Evolutionary conservation across 129 eudicot genomes (phyloP).

Genomic region (Ambrosia trifida): DNA sequence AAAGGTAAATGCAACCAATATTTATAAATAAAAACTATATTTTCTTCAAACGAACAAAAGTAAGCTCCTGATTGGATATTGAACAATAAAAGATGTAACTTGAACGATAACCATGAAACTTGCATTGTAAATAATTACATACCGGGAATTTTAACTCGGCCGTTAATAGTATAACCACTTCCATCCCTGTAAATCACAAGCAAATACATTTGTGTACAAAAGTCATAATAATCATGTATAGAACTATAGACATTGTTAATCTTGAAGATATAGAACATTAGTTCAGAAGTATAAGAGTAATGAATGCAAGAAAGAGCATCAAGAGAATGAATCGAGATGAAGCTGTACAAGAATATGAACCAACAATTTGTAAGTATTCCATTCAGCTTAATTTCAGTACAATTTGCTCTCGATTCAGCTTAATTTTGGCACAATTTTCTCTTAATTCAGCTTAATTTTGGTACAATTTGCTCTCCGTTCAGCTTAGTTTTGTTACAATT

Average conservation of each 20-base stretch:
- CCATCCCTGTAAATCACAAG: slow-evolving; percentile 48
- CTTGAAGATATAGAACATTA: not conserved
- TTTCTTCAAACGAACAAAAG: not conserved
- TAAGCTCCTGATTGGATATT: not conserved
- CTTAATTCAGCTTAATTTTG: not conserved
- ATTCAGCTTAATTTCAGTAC: not conserved
- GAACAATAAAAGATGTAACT: not conserved
- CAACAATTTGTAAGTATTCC: not conserved
- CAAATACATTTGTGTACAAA: not conserved
- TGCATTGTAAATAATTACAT: not conserved
- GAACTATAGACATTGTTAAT: not conserved
- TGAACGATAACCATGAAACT: not conserved
- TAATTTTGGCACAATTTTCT: not conserved
- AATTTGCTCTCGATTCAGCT: too few relatives aligned
- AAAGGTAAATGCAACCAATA: slow-evolving; percentile 16
- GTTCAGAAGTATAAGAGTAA: not conserved
- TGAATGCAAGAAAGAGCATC: not conserved
- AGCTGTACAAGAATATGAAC: not conserved
- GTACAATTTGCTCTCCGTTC: too few relatives aligned
- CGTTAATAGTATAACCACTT: slow-evolving; percentile 78
- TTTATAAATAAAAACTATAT: slow-evolving; percentile 8
- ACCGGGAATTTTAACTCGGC: slow-evolving; percentile 87
- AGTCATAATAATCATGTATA: not conserved
- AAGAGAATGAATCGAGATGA: not conserved
- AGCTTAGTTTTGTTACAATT: too few relatives aligned